Percentiles rank a stretch among this genome's conserved stretches.
phyloP scores from a whole-genome alignment of 2,329 filamentous ascomycete species.

The Akanthomyces lecanii region DNA sequence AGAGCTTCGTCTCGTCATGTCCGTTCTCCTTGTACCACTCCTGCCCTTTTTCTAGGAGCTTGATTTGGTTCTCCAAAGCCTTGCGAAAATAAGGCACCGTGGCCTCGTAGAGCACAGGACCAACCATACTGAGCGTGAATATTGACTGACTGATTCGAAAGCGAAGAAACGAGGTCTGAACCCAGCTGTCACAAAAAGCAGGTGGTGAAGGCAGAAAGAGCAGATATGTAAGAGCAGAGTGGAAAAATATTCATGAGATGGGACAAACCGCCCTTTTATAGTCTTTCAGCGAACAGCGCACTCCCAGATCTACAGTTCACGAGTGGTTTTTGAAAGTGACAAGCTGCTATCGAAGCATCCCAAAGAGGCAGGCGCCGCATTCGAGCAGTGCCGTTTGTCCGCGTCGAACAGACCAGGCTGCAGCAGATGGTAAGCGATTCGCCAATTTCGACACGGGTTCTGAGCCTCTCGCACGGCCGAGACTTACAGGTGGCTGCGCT shows the following conservation, averaged over 20 bases:
- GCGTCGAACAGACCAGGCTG: neutral
- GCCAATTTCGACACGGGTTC: neutral
- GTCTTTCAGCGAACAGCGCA: too few relatives aligned
- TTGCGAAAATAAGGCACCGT: slow-evolving; percentile 3
- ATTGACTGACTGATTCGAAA: neutral
- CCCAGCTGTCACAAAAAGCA: neutral
- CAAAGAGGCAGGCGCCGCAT: neutral
- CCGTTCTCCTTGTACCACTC: slow-evolving; percentile 3
- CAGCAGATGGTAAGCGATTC: neutral
- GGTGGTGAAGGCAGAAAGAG: too few relatives aligned
- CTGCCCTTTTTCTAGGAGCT: neutral
- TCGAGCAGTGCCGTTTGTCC: neutral
- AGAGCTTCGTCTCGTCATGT: neutral
- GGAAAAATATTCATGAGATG: too few relatives aligned
- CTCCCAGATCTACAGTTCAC: too few relatives aligned
- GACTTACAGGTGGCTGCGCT: neutral
- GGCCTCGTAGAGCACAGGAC: slow-evolving; percentile 3
- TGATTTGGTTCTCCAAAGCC: slow-evolving; percentile 3
- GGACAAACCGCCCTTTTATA: too few relatives aligned
- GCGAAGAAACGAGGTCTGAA: too few relatives aligned
- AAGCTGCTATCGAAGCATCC: too few relatives aligned
- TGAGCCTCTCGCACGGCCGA: neutral
- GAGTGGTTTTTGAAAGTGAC: too few relatives aligned
- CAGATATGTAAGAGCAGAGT: too few relatives aligned
- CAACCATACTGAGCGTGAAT: neutral